These are phyloP conservation scores for Hygrocybe coccinea DNA, from an alignment of 768 basidiomycete species.

Conservation along the genomic window DNA sequence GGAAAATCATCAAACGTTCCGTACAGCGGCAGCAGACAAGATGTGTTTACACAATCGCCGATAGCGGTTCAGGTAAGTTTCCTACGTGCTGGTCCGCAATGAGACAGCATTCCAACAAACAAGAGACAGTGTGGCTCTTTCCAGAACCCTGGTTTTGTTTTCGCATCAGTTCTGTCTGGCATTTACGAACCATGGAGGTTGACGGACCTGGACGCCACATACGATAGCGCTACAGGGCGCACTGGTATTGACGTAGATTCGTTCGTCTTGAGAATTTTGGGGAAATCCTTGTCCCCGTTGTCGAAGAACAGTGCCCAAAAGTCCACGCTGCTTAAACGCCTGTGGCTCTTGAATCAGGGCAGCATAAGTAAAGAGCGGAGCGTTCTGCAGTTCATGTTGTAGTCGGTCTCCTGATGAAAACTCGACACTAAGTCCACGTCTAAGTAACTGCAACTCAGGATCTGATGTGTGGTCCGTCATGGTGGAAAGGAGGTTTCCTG, in stretches of 20 bases:
- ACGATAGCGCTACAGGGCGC: slow-evolving; percentile 49
- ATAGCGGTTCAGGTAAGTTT: slow-evolving; percentile 37
- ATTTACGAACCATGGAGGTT: background rate
- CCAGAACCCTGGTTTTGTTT: slow-evolving; percentile 37
- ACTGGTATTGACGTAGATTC: slow-evolving; percentile 51
- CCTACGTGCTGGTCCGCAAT: slow-evolving; percentile 37
- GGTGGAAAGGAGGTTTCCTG: slow-evolving; percentile 11
- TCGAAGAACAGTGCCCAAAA: slow-evolving; percentile 5
- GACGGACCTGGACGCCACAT: slow-evolving; percentile 45
- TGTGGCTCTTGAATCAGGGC: slow-evolving; percentile 5
- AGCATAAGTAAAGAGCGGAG: slow-evolving; percentile 9
- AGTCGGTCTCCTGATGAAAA: slow-evolving; percentile 11
- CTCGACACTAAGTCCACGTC: background rate
- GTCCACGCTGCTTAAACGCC: slow-evolving; percentile 14
- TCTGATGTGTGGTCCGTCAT: background rate
- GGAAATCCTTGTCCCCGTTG: background rate
- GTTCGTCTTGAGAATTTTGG: slow-evolving; percentile 27
- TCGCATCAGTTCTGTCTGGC: background rate
- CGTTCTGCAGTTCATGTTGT: slow-evolving; percentile 9
- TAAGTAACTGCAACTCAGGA: background rate
- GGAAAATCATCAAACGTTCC: background rate
- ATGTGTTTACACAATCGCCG: slow-evolving; percentile 35
- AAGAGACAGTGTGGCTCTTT: slow-evolving; percentile 50
- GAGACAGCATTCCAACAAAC: slow-evolving; percentile 47
- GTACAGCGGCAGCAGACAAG: background rate